Evolutionary conservation across 139 green algal genomes (phyloP).

Genomic region (Micractinium sp.): DNA sequence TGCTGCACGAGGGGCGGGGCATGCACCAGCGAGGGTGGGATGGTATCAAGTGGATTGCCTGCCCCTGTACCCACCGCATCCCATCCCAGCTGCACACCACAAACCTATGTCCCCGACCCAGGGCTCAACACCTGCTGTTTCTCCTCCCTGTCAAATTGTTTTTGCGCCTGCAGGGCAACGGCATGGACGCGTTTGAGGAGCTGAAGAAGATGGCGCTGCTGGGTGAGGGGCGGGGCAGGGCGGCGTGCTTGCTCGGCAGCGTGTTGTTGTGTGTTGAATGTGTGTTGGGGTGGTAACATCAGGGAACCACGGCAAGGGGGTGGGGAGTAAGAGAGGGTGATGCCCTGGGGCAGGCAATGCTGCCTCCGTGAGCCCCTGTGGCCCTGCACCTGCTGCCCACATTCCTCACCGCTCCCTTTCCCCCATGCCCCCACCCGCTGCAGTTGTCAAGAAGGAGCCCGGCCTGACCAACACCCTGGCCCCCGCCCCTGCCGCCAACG

Average conservation of each 20-base stretch:
- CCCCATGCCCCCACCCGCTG: neutral
- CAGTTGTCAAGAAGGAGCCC: slow-evolving; percentile 26
- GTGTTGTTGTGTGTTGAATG: neutral
- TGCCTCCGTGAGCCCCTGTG: no score
- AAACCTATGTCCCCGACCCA: no score
- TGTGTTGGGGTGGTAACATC: neutral
- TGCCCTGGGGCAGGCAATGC: no score
- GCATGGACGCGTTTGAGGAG: slow-evolving; percentile 84
- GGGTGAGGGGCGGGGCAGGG: neutral
- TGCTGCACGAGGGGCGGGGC: no score
- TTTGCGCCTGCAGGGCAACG: slow-evolving; percentile 13
- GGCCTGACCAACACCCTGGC: slow-evolving; percentile 18
- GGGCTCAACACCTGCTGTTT: no score
- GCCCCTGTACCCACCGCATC: no score
- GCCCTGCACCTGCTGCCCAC: no score
- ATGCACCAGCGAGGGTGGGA: no score
- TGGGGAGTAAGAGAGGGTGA: neutral
- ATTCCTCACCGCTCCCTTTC: neutral
- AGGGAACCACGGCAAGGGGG: no score
- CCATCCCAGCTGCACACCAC: no score
- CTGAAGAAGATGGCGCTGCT: slow-evolving; percentile 65
- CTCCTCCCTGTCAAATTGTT: neutral
- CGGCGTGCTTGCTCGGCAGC: neutral
- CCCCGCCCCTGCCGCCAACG: slow-evolving; percentile 47
- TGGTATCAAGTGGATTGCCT: no score